phyloP scores from a whole-genome alignment of 305 asterid genomes.

The Rubia peregrina region DNA sequence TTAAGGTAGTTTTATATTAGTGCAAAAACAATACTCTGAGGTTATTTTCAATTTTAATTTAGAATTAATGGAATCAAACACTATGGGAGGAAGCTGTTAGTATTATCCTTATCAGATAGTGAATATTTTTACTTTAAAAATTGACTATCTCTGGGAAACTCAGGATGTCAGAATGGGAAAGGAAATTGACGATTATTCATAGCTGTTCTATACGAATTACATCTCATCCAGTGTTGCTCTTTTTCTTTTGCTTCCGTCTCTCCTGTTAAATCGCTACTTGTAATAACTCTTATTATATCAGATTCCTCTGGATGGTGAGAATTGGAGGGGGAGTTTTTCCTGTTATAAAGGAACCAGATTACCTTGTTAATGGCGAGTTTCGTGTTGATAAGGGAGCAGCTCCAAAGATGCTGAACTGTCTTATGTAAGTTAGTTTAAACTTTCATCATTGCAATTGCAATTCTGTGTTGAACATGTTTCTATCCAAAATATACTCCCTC shows the following conservation, averaged over 20 bases:
- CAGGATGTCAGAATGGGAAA: not conserved
- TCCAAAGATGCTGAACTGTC: slow-evolving; percentile 96
- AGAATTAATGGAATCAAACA: not conserved
- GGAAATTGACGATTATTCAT: not conserved
- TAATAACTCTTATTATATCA: slow-evolving; percentile 28
- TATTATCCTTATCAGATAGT: not conserved
- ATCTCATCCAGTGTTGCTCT: not conserved
- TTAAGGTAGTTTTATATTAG: not conserved
- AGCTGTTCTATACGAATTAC: not conserved
- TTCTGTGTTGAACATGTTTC: not conserved
- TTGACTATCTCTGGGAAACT: not conserved
- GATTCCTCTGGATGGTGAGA: slow-evolving; percentile 99
- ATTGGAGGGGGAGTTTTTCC: slow-evolving; percentile 99
- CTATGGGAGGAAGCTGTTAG: not conserved
- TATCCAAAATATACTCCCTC: no score
- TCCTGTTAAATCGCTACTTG: slow-evolving; percentile 18
- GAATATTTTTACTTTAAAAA: not conserved
- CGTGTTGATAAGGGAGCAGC: slow-evolving; percentile 99
- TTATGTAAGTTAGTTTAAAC: slow-evolving; percentile 63
- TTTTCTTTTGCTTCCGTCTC: not conserved
- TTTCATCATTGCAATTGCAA: not conserved
- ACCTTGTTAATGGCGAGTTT: slow-evolving; percentile 96
- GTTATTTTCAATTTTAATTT: not conserved
- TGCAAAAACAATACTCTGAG: not conserved
- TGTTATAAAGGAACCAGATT: slow-evolving; percentile 94